Evolutionary conservation across 305 asterid genomes (phyloP), one percentile per base, ranked within the genome.

Genomic region (Salvia sclarea): DNA sequence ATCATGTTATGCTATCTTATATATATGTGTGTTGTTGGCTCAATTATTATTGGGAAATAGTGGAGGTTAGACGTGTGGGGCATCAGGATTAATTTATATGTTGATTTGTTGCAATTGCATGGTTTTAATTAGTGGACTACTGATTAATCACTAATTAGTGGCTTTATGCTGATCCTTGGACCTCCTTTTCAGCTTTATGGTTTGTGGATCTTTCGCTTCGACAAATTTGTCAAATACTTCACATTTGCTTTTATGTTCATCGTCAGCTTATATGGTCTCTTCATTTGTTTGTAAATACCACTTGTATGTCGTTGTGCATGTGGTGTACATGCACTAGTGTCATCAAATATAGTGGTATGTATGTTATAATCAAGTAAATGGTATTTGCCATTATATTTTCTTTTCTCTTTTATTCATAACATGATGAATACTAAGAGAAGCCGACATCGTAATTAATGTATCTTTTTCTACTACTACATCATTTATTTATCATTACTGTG

Each of bases 51-150:
- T 33, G 47, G 8, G 18, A 38, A 13, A 40, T 58, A 59, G 76
- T 76, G 80, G 74, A 76, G 30, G 6, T 65, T 41, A 38, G 66
- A 76, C 76, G 73, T 76, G 74, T 67, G 69, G 48, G 66, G 5
- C 78, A 68, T 61, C 37, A 30, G 37, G 24, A 16, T 58, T n/a
- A n/a, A n/a, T 14, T 35, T 31, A 22, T 49, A 41, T 8, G 17
- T 53, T 18, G 58, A 50, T 54, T 43, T 54, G 49, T 35, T 64
- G 53, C 17, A 28, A 43, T 37, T 53, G 58, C 59, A 53, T 53
- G 37, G 53, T 45, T 30, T 38, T 61, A 9, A 37, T 37, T 33
- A 71, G 64, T 71, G 76, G 76, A 17, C 56, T 18, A 21, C 1
- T 5, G 7, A 1, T 5, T 2, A 6, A 1, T 35, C 8, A 7